Conservation (phyloP, 2,329 filamentous ascomycete genomes). For the Colletotrichum sp. region DNA sequence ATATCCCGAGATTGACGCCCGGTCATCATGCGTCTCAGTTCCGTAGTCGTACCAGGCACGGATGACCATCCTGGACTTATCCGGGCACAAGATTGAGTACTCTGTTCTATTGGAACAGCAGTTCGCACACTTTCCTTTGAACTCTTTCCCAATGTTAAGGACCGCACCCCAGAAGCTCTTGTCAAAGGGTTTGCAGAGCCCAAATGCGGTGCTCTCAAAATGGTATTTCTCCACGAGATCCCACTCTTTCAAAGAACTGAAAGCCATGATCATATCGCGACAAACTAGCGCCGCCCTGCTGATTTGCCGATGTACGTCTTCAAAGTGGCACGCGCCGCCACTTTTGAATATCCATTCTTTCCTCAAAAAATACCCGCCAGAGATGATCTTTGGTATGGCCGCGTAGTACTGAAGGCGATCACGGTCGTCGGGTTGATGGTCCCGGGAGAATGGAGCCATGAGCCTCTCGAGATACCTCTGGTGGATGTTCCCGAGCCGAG, state of each 20-base stretch:
- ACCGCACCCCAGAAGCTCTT: neutral
- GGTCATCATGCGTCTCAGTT: neutral
- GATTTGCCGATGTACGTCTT: neutral
- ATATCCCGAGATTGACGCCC: neutral
- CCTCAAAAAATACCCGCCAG: neutral
- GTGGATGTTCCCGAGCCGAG: neutral
- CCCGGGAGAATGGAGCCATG: neutral
- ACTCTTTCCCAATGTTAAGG: fast-evolving
- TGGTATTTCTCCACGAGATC: neutral
- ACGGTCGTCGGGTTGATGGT: fast-evolving
- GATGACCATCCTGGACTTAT: neutral
- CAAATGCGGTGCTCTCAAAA: neutral
- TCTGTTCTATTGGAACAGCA: neutral
- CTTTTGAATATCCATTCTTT: neutral
- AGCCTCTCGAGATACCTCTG: neutral
- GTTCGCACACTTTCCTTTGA: neutral
- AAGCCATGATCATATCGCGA: neutral
- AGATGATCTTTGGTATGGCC: neutral
- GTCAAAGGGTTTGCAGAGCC: fast-evolving
- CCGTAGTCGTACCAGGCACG: neutral
- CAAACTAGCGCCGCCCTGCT: neutral
- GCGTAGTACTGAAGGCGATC: neutral
- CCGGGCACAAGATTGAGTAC: neutral
- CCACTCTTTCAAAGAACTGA: neutral
- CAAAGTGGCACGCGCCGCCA: neutral